Conservation (phyloP, 805 yeast genomes). For the Isabelozyma gotoi region DNA sequence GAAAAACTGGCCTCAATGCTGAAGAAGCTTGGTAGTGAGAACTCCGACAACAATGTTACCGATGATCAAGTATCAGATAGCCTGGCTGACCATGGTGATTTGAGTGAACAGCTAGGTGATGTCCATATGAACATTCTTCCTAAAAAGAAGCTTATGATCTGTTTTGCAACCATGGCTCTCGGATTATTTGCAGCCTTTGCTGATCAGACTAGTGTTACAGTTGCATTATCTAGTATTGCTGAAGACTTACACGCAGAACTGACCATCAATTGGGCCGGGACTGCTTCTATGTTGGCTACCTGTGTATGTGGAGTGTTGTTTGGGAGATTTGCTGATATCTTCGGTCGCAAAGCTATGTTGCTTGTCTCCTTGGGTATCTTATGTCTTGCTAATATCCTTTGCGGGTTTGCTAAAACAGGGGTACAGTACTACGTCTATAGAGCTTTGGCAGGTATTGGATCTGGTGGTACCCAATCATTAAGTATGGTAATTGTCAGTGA, state of each 20-base stretch:
- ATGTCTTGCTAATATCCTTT: constrained; percentile 42
- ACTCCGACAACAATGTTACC: background rate
- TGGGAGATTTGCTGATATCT: constrained; percentile 68
- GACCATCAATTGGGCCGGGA: constrained; percentile 68
- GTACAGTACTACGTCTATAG: constrained; percentile 48
- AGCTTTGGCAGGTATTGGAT: constrained; percentile 59
- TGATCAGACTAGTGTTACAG: constrained; percentile 46
- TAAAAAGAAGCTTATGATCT: constrained; percentile 27
- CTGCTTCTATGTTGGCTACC: constrained; percentile 65
- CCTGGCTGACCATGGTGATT: background rate
- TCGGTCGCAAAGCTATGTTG: constrained; percentile 51
- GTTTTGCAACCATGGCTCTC: constrained; percentile 31
- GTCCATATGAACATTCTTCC: constrained; percentile 44
- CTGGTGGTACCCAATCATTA: constrained; percentile 54
- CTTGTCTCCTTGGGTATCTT: constrained; percentile 45
- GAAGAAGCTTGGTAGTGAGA: background rate
- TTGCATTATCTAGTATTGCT: constrained; percentile 46
- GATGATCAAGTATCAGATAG: background rate
- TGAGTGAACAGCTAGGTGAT: constrained; percentile 28
- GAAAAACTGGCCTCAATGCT: background rate
- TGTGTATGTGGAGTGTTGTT: constrained; percentile 75
- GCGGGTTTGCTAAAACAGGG: constrained; percentile 43
- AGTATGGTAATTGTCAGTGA: constrained; percentile 56
- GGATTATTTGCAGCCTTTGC: constrained; percentile 41
- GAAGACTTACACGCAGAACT: constrained; percentile 41